Evolutionary conservation across 352 stramenopile species (phyloP).

Genomic region (Phytophthora ramorum): DNA sequence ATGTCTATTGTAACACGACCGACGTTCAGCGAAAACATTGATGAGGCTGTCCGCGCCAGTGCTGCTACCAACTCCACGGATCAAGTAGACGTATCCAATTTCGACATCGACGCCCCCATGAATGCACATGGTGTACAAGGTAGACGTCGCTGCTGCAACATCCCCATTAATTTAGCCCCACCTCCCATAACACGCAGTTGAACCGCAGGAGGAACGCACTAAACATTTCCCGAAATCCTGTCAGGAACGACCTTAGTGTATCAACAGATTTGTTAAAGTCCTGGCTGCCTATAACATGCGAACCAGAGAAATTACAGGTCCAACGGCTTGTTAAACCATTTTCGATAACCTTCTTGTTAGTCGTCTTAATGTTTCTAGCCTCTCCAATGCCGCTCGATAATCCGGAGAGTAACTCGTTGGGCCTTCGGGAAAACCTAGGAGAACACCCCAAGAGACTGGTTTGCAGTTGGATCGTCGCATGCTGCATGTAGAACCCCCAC

Average conservation of each 20-base stretch:
- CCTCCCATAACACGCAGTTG: neutral
- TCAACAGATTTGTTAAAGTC: neutral
- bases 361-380: neutral
- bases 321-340: neutral
- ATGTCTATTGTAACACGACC: neutral
- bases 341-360: neutral
- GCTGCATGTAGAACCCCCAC: neutral
- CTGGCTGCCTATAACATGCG: neutral
- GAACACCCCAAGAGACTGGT: neutral
- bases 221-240: neutral
- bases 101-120: neutral
- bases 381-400: slow-evolving; percentile 1
- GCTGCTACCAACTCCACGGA: neutral
- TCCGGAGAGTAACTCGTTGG: neutral
- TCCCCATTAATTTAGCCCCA: neutral
- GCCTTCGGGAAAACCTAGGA: slow-evolving; percentile 3
- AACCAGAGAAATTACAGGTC: neutral
- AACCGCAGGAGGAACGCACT: neutral
- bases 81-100: neutral
- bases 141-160: neutral
- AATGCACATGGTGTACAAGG: neutral
- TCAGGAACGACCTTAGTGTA: neutral
- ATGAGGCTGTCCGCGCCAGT: neutral
- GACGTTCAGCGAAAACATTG: neutral
- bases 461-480: neutral